Evolutionary conservation across 495 filamentous ascomycete genomes (phyloP).

Genomic region (Sporormia fimetaria): DNA sequence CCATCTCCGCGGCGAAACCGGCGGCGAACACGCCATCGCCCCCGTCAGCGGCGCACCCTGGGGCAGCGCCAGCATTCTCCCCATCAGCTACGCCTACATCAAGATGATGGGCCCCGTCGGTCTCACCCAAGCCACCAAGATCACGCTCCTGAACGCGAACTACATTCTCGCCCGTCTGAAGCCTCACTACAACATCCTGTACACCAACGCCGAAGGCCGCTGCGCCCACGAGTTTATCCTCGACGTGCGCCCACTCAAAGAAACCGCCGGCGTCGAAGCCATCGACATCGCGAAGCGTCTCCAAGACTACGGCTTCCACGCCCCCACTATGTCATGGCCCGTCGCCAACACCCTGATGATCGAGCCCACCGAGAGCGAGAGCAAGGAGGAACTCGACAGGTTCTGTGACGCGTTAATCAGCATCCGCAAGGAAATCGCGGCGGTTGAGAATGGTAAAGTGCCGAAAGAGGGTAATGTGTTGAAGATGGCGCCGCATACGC

Average conservation of each 20-base stretch:
- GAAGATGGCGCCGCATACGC: constrained; percentile 83
- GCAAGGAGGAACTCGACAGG: constrained; percentile 84
- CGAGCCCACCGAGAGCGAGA: constrained; percentile 93
- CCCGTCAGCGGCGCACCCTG: constrained; percentile 81
- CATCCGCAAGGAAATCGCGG: constrained; percentile 78
- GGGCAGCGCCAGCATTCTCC: constrained; percentile 87
- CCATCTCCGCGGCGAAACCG: constrained; percentile 52
- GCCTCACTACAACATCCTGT: constrained; percentile 79
- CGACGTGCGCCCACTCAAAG: constrained; percentile 75
- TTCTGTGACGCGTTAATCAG: constrained; percentile 88
- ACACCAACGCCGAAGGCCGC: constrained; percentile 76
- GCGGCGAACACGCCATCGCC: constrained; percentile 49
- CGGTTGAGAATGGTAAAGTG: constrained; percentile 67
- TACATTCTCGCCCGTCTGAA: constrained; percentile 91
- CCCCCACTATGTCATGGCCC: constrained; percentile 97
- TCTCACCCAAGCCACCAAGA: constrained; percentile 87
- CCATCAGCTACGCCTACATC: constrained; percentile 96
- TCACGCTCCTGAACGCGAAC: constrained; percentile 92
- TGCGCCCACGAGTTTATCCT: constrained; percentile 99
- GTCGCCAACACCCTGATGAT: constrained; percentile 97
- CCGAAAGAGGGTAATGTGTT: constrained; percentile 79
- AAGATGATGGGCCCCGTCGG: constrained; percentile 91
- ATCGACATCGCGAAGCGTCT: constrained; percentile 97
- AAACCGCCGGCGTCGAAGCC: constrained; percentile 75
- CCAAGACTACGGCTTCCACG: constrained; percentile 97